Conservation (phyloP, 441 rosid species). For the Pelargonium australe region DNA sequence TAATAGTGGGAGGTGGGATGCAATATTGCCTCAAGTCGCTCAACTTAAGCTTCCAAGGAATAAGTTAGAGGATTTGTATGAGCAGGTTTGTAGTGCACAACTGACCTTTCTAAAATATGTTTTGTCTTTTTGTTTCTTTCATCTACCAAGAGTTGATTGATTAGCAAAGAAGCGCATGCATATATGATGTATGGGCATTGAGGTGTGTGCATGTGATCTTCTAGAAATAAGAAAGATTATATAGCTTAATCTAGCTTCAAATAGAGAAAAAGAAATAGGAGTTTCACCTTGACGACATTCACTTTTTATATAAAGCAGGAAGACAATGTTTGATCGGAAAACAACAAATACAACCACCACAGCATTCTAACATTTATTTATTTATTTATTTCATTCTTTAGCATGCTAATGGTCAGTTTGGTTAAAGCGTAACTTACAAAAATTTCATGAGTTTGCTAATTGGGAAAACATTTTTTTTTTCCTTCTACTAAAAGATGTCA, state of each 20-base stretch:
- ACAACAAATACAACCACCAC: no score
- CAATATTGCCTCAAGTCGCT: constrained; percentile 85
- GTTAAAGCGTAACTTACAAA: no score
- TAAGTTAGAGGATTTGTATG: constrained; percentile 85
- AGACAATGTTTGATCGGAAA: no score
- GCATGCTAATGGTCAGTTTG: no score
- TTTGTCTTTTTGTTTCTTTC: neutral
- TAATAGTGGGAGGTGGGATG: constrained; percentile 92
- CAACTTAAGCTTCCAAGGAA: constrained; percentile 95
- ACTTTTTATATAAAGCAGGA: no score
- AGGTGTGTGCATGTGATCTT: neutral
- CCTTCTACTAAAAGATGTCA: no score
- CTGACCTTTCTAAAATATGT: neutral
- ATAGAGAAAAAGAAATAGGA: neutral
- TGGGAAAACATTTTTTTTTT: no score
- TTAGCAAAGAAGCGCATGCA: neutral
- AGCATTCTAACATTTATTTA: no score
- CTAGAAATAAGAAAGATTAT: neutral
- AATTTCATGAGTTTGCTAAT: no score
- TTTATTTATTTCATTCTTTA: no score
- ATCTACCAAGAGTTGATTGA: neutral
- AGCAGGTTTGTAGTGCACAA: constrained; percentile 47
- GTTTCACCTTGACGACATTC: no score
- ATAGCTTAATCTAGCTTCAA: neutral
- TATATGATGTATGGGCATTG: neutral